Conservation (phyloP, 148 eudicot species). For the Persicaria maculosa region DNA sequence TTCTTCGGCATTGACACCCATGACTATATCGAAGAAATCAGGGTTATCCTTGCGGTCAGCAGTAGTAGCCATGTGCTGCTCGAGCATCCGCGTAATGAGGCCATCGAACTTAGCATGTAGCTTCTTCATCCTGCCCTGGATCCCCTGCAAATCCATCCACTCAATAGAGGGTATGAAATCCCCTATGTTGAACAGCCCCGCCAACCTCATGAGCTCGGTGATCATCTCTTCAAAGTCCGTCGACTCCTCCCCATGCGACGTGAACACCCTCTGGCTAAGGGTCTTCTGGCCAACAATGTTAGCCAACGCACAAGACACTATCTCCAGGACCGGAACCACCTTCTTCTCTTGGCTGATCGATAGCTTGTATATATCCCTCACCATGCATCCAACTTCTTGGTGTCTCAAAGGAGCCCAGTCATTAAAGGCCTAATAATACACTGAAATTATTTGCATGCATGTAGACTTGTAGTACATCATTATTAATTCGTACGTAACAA, state of each 20-base stretch:
- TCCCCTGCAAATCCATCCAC: conserved; percentile 30
- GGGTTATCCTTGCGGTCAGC: conserved; percentile 19
- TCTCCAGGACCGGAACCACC: conserved; percentile 17
- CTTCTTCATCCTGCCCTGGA: conserved; percentile 20
- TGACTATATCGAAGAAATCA: conserved; percentile 28
- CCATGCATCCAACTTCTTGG: conserved; percentile 14
- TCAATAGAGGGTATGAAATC: conserved; percentile 21
- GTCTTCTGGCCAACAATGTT: conserved; percentile 24
- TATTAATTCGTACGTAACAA: too few relatives aligned
- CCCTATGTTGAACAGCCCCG: conserved; percentile 20
- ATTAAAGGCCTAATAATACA: conserved; percentile 7
- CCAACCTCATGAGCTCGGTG: conserved; percentile 21
- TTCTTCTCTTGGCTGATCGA: conserved; percentile 12
- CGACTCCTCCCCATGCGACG: conserved; percentile 11
- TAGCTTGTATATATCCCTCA: conserved; percentile 5
- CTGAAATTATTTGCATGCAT: too few relatives aligned
- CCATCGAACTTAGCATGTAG: conserved; percentile 24
- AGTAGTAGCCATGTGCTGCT: conserved; percentile 14
- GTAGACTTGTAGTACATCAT: too few relatives aligned
- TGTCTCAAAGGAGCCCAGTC: conserved; percentile 15
- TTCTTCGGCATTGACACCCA: conserved; percentile 17
- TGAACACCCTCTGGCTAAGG: conserved; percentile 20
- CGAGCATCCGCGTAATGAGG: conserved; percentile 16
- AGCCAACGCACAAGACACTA: conserved; percentile 19
- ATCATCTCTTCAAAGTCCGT: conserved; percentile 24